Conservation (phyloP, 2,329 filamentous ascomycete genomes). For the Pezicula radicicola region DNA sequence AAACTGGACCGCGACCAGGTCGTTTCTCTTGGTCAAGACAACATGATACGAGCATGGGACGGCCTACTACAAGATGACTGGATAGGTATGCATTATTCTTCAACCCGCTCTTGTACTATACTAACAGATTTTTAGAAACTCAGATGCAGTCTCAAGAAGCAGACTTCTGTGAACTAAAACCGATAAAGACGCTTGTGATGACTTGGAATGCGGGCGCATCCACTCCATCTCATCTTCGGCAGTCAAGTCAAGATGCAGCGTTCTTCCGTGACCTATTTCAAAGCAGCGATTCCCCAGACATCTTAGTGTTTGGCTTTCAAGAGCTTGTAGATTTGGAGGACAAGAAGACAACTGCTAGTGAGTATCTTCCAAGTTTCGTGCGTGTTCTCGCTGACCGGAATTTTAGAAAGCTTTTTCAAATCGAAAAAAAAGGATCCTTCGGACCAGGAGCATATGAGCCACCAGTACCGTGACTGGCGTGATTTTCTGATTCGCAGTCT, state of each 20-base stretch:
- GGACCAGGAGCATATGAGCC: slow-evolving; percentile 89
- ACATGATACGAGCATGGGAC: slow-evolving; percentile 83
- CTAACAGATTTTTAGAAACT: slow-evolving; percentile 48
- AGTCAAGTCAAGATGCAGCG: slow-evolving; percentile 64
- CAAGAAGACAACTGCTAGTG: slow-evolving; percentile 93
- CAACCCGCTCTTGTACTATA: background rate
- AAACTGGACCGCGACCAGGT: slow-evolving; percentile 82
- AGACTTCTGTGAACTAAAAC: slow-evolving; percentile 82
- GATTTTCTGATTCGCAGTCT: slow-evolving; percentile 82
- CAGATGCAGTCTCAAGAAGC: slow-evolving; percentile 82
- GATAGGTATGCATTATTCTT: slow-evolving; percentile 52
- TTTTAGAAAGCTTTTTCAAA: slow-evolving; percentile 75
- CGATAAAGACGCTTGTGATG: slow-evolving; percentile 76
- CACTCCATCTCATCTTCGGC: slow-evolving; percentile 78
- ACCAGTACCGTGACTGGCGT: slow-evolving; percentile 95
- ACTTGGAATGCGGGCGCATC: slow-evolving; percentile 98
- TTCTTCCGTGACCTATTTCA: slow-evolving; percentile 82
- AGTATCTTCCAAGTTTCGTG: slow-evolving; percentile 25
- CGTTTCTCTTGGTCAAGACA: slow-evolving; percentile 83
- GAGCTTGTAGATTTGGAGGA: slow-evolving; percentile 98
- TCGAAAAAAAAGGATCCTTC: slow-evolving; percentile 79
- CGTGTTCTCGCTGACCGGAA: slow-evolving; percentile 23
- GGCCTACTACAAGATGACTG: slow-evolving; percentile 91
- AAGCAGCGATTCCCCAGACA: slow-evolving; percentile 77
- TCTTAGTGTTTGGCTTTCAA: slow-evolving; percentile 94